Evolutionary conservation across 352 stramenopile species (phyloP).

Genomic region (Ochromonadaceae sp.): DNA sequence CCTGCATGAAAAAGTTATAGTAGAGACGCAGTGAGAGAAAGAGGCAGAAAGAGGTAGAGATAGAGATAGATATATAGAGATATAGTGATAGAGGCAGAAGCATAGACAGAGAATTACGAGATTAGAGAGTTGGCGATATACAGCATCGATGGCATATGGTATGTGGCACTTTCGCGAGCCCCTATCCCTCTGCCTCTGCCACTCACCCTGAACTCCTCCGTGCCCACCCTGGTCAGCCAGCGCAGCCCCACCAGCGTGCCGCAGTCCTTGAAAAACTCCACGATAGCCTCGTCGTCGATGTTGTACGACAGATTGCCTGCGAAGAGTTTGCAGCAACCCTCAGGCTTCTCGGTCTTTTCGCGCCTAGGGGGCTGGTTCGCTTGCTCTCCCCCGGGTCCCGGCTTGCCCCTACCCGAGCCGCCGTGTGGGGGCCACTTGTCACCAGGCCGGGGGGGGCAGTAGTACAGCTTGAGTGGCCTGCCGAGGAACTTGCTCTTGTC

Average conservation of each 20-base stretch:
- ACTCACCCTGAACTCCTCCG: constrained; percentile 48
- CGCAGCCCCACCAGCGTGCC: constrained; percentile 42
- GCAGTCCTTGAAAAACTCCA: constrained; percentile 50
- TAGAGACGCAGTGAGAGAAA: no score
- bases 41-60: no score
- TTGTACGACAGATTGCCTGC: constrained; percentile 63
- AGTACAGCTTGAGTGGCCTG: constrained; percentile 27
- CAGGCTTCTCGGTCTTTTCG: constrained; percentile 33
- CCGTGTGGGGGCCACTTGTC: constrained; percentile 19
- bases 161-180: no score
- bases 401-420: background rate
- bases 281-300: constrained; percentile 54
- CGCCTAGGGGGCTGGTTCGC: background rate
- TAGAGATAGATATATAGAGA: no score
- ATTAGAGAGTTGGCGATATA: no score
- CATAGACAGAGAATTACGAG: no score
- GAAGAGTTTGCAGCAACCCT: constrained; percentile 55
- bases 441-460: constrained; percentile 25
- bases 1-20: constrained; percentile 10
- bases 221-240: constrained; percentile 52
- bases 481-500: constrained; percentile 47
- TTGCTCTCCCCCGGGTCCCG: background rate
- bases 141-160: no score
- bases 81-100: no score
- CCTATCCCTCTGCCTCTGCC: no score